A percentile compares a stretch with the other conserved stretches of the same genome.
Evolutionary conservation across 2,329 filamentous ascomycete genomes (phyloP).

Genomic region (Diaporthe sp.): DNA sequence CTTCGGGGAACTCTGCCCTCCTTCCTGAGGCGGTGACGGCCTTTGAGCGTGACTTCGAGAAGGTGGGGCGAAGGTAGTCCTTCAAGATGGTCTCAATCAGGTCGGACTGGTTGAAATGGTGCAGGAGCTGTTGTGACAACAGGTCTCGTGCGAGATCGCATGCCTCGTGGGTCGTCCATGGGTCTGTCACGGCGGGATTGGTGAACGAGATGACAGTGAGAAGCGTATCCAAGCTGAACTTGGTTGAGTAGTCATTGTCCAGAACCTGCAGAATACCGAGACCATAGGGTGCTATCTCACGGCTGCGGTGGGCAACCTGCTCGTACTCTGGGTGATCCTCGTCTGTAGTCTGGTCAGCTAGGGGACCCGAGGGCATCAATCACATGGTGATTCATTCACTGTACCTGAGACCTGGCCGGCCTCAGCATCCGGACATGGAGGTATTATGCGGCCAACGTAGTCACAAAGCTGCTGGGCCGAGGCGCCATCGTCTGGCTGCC

Average conservation of each 20-base stretch:
- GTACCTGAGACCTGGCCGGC: constrained; percentile 22
- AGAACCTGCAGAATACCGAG: constrained; percentile 22
- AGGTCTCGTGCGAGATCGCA: constrained; percentile 51
- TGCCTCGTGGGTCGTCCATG: constrained; percentile 50
- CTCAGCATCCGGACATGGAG: constrained; percentile 10
- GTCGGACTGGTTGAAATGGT: constrained; percentile 51
- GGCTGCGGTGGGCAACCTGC: constrained; percentile 21
- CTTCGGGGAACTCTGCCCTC: constrained; percentile 62
- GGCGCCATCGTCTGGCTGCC: constrained; percentile 19
- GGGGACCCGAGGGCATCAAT: neutral
- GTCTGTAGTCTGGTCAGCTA: constrained; percentile 28
- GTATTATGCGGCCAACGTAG: constrained; percentile 16
- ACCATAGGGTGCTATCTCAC: constrained; percentile 25
- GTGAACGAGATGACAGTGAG: constrained; percentile 52
- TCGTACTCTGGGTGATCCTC: constrained; percentile 35
- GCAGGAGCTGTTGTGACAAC: constrained; percentile 48
- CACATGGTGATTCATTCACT: neutral
- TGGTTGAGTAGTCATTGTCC: constrained; percentile 5
- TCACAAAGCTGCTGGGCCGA: constrained; percentile 31
- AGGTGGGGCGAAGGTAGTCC: constrained; percentile 76
- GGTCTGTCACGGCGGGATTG: constrained; percentile 43
- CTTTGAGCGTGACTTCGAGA: constrained; percentile 68
- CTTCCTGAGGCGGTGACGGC: constrained; percentile 71
- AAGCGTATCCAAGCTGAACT: constrained; percentile 47
- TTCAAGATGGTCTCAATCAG: constrained; percentile 71